Evolutionary conservation across 257 asterid species (phyloP).

Genomic region (Jasminum sambac): DNA sequence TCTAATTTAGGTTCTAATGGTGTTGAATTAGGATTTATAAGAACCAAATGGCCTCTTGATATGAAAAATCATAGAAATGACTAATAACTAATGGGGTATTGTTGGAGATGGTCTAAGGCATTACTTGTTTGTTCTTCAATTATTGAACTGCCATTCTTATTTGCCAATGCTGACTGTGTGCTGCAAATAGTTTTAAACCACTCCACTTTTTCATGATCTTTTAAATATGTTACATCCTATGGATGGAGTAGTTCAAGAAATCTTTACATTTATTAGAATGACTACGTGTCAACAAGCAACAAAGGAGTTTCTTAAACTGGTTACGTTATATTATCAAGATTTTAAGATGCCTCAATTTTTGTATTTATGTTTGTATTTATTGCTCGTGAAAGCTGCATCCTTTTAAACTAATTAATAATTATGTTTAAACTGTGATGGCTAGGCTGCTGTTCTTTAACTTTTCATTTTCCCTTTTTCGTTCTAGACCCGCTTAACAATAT

Average conservation of each 20-base stretch:
- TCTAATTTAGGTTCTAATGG: not conserved
- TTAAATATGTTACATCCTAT: not conserved
- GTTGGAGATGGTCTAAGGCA: too few relatives aligned
- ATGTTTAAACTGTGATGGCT: too few relatives aligned
- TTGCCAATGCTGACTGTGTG: not conserved
- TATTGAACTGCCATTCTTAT: too few relatives aligned
- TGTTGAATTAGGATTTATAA: not conserved
- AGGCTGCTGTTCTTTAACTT: slow-evolving; percentile 24
- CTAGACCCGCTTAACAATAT: slow-evolving; percentile 86
- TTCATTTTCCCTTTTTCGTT: slow-evolving; percentile 18
- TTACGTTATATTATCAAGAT: not conserved
- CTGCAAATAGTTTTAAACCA: not conserved
- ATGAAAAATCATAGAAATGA: not conserved
- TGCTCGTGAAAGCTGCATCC: not conserved
- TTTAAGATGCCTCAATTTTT: not conserved
- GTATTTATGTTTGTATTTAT: not conserved
- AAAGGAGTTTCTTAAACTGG: not conserved
- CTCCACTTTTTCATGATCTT: not conserved
- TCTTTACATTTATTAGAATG: not conserved
- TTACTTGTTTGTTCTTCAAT: too few relatives aligned
- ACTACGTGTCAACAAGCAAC: not conserved
- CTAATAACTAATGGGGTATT: not conserved
- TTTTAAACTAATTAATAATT: not conserved
- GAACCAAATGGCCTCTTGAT: not conserved
- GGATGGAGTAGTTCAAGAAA: not conserved